phyloP scores from a whole-genome alignment of 805 yeast species.

The Candida rishiriensis region DNA sequence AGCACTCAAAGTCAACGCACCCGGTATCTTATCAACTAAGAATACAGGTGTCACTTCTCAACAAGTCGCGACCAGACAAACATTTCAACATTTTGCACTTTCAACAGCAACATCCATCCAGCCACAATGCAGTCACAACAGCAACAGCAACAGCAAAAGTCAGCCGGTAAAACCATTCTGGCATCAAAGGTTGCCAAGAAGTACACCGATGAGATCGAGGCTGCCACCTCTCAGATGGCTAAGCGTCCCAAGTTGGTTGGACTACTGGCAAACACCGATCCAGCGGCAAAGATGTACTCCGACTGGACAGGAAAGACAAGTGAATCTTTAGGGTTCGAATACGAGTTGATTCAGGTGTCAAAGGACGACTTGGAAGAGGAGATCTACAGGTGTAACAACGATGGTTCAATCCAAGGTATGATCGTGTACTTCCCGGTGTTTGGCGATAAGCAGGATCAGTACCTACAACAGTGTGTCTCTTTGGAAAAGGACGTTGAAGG shows the following conservation, averaged over 20 bases:
- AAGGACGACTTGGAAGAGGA: constrained; percentile 84
- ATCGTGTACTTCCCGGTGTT: constrained; percentile 98
- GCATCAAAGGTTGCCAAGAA: constrained; percentile 87
- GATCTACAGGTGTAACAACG: constrained; percentile 76
- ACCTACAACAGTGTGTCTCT: constrained; percentile 89
- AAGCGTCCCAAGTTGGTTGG: constrained; percentile 80
- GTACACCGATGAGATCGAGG: constrained; percentile 66
- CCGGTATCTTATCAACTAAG: no score
- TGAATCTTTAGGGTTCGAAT: constrained; percentile 77
- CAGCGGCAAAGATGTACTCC: constrained; percentile 94
- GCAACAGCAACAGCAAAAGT: background rate
- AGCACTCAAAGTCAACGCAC: no score
- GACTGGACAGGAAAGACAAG: constrained; percentile 93
- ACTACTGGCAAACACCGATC: constrained; percentile 85
- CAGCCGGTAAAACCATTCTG: constrained; percentile 73
- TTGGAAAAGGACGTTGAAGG: constrained; percentile 96
- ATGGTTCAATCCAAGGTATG: constrained; percentile 77
- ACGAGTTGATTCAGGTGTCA: constrained; percentile 65
- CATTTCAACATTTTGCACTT: no score
- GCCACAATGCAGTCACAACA: no score
- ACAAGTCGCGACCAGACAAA: no score
- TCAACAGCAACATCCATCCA: no score
- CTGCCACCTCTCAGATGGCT: constrained; percentile 47
- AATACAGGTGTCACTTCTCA: no score
- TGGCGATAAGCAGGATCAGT: constrained; percentile 92